Conservation (phyloP, 225 moss, liverwort and hornwort genomes). For the Neckera pumila region DNA sequence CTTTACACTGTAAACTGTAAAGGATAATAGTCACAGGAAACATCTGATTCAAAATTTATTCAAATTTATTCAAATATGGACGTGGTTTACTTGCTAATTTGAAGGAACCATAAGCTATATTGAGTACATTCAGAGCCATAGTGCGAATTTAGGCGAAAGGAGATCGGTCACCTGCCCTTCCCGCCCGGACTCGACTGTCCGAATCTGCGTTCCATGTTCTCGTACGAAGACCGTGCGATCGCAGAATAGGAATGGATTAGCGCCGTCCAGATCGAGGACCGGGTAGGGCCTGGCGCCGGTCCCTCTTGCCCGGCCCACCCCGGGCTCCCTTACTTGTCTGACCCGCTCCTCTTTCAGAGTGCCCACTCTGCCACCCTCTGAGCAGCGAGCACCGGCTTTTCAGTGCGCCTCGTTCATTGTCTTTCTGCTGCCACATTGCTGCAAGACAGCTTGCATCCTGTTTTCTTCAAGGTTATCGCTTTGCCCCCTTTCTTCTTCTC, state of each 20-base stretch:
- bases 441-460: constrained; percentile 14
- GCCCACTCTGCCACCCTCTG: constrained; percentile 17
- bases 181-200: background rate
- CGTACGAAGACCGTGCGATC: constrained; percentile 16
- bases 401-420: constrained; percentile 4
- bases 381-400: constrained; percentile 10
- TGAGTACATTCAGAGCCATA: background rate
- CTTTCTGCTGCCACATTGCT: constrained; percentile 18
- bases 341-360: background rate
- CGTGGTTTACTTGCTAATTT: background rate
- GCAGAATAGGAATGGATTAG: background rate
- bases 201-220: constrained; percentile 10
- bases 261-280: constrained; percentile 4
- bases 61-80: background rate
- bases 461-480: background rate
- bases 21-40: background rate
- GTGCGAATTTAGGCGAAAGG: background rate
- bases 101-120: background rate
- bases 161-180: constrained; percentile 4
- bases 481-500: background rate
- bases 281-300: background rate
- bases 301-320: background rate
- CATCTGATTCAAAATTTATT: background rate
- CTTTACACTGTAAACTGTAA: background rate
- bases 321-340: background rate